These are phyloP conservation scores for Ceratocystiopsis brevicomis DNA, from an alignment of 2,329 filamentous ascomycete genomes.

Conservation along the genomic window DNA sequence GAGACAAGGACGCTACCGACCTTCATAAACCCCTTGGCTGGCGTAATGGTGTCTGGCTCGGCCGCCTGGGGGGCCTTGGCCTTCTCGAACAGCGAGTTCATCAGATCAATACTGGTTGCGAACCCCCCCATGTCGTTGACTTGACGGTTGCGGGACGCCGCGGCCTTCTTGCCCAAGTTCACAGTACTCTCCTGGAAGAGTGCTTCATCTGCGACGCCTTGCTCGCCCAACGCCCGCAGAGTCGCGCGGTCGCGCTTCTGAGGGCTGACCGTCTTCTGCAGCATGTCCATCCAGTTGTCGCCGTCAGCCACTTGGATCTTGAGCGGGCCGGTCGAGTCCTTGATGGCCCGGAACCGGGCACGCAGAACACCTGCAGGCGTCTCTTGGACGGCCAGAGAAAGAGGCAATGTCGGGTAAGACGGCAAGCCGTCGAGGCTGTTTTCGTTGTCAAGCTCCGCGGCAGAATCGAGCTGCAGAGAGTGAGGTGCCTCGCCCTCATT, in stretches of 20 bases:
- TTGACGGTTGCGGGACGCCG: constrained; percentile 13
- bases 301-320: constrained; percentile 45
- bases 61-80: constrained; percentile 39
- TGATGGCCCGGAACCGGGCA: constrained; percentile 44
- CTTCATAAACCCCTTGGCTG: constrained; percentile 57
- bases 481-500: constrained; percentile 61
- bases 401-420: constrained; percentile 25
- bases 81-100: constrained; percentile 81
- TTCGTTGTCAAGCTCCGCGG: constrained; percentile 42
- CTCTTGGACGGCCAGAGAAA: constrained; percentile 21
- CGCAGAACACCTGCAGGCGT: constrained; percentile 43
- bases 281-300: constrained; percentile 83
- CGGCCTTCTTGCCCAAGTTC: constrained; percentile 12
- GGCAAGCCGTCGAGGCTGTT: constrained; percentile 25
- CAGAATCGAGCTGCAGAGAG: constrained; percentile 52
- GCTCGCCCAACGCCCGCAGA: constrained; percentile 39
- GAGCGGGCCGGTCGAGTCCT: constrained; percentile 37
- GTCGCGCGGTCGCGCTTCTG: constrained; percentile 78
- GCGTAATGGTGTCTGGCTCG: constrained; percentile 26
- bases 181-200: constrained; percentile 14
- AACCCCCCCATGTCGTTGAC: constrained; percentile 43
- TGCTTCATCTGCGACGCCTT: constrained; percentile 32
- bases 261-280: constrained; percentile 85
- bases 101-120: constrained; percentile 79
- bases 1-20: constrained; percentile 43